A percentile compares a stretch with the other conserved stretches of the same genome.
Conservation (phyloP, 176 grass and related monocot genomes). For the Chrysopogon serrulatus region DNA sequence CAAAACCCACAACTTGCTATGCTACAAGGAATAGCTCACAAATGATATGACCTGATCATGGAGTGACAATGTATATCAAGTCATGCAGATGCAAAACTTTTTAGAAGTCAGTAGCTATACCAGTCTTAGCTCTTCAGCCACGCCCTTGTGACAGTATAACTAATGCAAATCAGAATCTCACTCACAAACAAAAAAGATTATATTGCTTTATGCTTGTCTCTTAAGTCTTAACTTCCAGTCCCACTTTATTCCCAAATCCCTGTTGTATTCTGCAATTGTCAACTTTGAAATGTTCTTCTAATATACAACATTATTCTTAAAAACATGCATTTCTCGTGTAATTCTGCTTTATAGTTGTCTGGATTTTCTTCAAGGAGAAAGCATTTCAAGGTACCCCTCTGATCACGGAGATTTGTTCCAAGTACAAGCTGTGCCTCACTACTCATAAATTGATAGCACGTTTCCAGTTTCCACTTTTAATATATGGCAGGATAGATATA, state of each 20-base stretch:
- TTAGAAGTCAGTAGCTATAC: background rate
- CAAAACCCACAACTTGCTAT: background rate
- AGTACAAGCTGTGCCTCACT: background rate
- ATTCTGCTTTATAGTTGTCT: conserved; percentile 17
- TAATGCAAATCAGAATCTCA: conserved; percentile 32
- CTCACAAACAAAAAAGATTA: background rate
- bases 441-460: background rate
- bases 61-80: background rate
- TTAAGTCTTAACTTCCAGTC: conserved; percentile 18
- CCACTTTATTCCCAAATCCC: conserved; percentile 26
- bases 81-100: background rate
- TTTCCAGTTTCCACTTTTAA: background rate
- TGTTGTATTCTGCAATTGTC: conserved; percentile 22
- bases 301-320: conserved; percentile 15
- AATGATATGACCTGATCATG: background rate
- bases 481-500: background rate
- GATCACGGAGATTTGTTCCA: background rate
- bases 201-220: conserved; percentile 26
- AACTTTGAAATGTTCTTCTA: conserved; percentile 33
- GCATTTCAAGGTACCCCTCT: conserved; percentile 4
- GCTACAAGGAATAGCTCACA: conserved; percentile 3
- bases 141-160: background rate
- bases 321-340: conserved; percentile 21
- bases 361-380: conserved; percentile 1
- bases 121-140: background rate